Evolutionary conservation across 192 early-diverging fungal genomes (phyloP), one percentile per base, ranked within the genome.

Genomic region (Funneliformis geosporum): DNA sequence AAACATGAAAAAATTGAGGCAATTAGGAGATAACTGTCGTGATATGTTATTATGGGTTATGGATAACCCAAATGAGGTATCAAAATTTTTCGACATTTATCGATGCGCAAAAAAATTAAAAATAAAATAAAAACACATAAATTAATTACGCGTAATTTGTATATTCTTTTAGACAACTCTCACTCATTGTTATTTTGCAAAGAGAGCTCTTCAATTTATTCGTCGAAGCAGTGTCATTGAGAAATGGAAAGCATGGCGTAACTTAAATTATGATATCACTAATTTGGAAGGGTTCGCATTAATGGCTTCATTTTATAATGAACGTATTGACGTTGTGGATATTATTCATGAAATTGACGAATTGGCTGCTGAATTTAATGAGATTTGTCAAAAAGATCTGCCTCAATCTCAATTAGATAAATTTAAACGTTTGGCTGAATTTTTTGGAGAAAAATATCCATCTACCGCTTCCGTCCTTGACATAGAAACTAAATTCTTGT

Each of bases 111-210:
- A 33, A 33, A 33, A n/a, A n/a, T n/a, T n/a, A n/a, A 33, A 33
- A 33, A 33, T 2, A 33, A 33, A 33, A 33, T 2, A 33, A 33
- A 33, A 2, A 33, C 33, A 33, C 2, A 33, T 33, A 33, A 33
- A 33, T 33, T 73, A n/a, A n/a, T 47, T 14, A 39, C 40, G 18
- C 33, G n/a, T n/a, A 69, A 55, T 50, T n/a, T 28, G 27, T 12
- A 14, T 28, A 73, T 65, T 65, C 39, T 42, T 44, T 28, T 76
- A 76, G 75, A 27, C 60, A 5, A 64, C 75, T 44, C 75, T 76
- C 28, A 76, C 75, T 64, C 75, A 76, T 65, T 50, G 75, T 65
- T 76, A 76, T 25, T 76, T 76, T 65, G 75, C 75, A 64, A 76
- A 76, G 23, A 33, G 75, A 76, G 61, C 75, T n/a, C 61, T 76